A percentile compares a stretch with the other conserved stretches of the same genome.
These are phyloP conservation scores for Fusarium penzigii DNA, from an alignment of 2,329 filamentous ascomycete species.

Conservation along the genomic window DNA sequence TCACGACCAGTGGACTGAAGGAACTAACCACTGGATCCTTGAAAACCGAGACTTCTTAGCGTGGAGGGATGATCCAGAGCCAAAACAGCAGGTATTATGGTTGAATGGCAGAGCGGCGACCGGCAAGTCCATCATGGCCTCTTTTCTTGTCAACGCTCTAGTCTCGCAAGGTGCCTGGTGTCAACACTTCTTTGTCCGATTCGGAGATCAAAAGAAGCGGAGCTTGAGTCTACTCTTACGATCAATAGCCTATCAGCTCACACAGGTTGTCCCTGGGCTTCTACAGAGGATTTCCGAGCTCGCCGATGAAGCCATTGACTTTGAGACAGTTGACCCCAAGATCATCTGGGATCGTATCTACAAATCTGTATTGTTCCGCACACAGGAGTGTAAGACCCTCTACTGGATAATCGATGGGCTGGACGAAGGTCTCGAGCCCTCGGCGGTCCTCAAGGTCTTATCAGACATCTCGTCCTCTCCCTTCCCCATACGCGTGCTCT, in stretches of 20 bases:
- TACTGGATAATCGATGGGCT: conserved; percentile 29
- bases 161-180: not conserved
- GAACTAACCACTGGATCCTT: conserved; percentile 35
- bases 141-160: conserved; percentile 31
- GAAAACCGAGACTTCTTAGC: conserved; percentile 17
- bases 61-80: conserved; percentile 20
- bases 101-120: conserved; percentile 28
- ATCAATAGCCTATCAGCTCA: conserved; percentile 31
- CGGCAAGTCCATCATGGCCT: conserved; percentile 36
- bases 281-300: conserved; percentile 24
- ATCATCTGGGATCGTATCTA: conserved; percentile 36
- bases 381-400: conserved; percentile 21
- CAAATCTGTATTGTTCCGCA: conserved; percentile 30
- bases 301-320: conserved; percentile 21
- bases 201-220: conserved; percentile 12
- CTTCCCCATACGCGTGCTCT: conserved; percentile 27
- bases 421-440: conserved; percentile 9
- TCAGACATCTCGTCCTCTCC: conserved; percentile 10
- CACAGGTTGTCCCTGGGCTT: conserved; percentile 15
- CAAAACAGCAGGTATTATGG: conserved; percentile 3
- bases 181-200: conserved; percentile 24
- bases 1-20: conserved; percentile 22
- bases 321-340: conserved; percentile 26
- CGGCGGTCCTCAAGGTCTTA: conserved; percentile 28
- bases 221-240: conserved; percentile 22